Evolutionary conservation across 1,284 basidiomycete species (phyloP).

Genomic region (Ustilago vetiveriae): DNA sequence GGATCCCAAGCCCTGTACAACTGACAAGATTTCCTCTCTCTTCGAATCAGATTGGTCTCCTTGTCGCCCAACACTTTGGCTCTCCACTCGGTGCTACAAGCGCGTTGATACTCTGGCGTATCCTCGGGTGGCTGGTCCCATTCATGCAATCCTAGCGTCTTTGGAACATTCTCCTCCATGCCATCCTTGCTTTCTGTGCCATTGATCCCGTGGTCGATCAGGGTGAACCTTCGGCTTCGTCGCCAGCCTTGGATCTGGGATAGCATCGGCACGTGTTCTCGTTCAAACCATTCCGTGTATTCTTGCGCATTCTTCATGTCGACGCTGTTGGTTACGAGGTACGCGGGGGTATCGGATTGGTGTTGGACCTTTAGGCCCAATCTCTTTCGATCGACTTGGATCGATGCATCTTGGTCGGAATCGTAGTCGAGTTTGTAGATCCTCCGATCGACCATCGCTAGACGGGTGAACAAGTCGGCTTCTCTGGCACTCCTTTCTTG

Average conservation of each 20-base stretch:
- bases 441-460: constrained; percentile 67
- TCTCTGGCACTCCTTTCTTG: constrained; percentile 65
- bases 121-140: constrained; percentile 11
- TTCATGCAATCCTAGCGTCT: constrained; percentile 43
- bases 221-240: constrained; percentile 49
- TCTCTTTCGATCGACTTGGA: not conserved
- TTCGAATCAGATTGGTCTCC: constrained; percentile 16
- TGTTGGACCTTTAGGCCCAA: constrained; percentile 19
- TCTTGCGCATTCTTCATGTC: constrained; percentile 23
- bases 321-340: constrained; percentile 48
- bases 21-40: constrained; percentile 49
- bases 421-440: constrained; percentile 64
- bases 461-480: constrained; percentile 63
- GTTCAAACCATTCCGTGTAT: constrained; percentile 54
- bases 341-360: constrained; percentile 9
- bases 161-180: constrained; percentile 25
- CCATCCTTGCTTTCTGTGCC: constrained; percentile 20
- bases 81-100: constrained; percentile 43
- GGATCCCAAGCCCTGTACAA: constrained; percentile 58
- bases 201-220: constrained; percentile 51
- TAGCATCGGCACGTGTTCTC: constrained; percentile 49
- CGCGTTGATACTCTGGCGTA: constrained; percentile 36
- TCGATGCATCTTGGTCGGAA: constrained; percentile 10
- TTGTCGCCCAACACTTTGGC: constrained; percentile 19
- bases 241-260: constrained; percentile 54